Evolutionary conservation across 2,329 filamentous ascomycete species (phyloP).

Genomic region (Grosmannia penicillata): DNA sequence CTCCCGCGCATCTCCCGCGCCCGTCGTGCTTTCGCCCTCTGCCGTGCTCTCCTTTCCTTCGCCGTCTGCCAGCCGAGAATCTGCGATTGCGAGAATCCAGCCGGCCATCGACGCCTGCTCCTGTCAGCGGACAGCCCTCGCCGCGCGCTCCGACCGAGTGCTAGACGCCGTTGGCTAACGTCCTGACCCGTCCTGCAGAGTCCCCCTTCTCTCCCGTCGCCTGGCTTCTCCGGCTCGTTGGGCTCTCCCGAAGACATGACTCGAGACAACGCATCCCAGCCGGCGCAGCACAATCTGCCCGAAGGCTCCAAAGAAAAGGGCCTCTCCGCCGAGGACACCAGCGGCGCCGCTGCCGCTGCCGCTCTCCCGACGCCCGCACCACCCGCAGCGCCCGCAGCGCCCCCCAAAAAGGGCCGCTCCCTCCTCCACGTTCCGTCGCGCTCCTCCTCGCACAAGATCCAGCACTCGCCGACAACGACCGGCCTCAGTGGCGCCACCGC

Average conservation of each 20-base stretch:
- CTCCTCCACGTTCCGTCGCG: conserved; percentile 45
- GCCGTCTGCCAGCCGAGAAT: no score
- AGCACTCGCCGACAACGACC: conserved; percentile 43
- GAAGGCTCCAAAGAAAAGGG: conserved; percentile 29
- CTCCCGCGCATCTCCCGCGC: not conserved
- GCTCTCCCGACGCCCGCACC: not conserved
- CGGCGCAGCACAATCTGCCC: conserved; percentile 15
- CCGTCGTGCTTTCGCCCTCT: not conserved
- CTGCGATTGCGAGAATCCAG: no score
- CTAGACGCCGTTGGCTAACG: conserved; percentile 4
- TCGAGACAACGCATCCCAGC: conserved; percentile 19
- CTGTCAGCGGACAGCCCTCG: no score
- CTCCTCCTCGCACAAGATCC: conserved; percentile 46
- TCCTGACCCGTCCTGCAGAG: not conserved
- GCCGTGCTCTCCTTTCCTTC: not conserved
- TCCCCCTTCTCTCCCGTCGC: conserved; percentile 1
- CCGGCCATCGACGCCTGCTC: not conserved
- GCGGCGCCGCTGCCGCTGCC: conserved; percentile 4
- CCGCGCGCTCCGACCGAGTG: no score
- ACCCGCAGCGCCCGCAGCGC: conserved; percentile 10
- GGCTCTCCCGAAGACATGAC: conserved; percentile 14
- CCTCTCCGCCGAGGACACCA: conserved; percentile 25
- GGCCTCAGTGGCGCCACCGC: conserved; percentile 45
- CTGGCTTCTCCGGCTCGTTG: conserved; percentile 4
- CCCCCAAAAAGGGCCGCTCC: conserved; percentile 31